Conservation (phyloP, 345 rosid species). For the Microcos paniculata region DNA sequence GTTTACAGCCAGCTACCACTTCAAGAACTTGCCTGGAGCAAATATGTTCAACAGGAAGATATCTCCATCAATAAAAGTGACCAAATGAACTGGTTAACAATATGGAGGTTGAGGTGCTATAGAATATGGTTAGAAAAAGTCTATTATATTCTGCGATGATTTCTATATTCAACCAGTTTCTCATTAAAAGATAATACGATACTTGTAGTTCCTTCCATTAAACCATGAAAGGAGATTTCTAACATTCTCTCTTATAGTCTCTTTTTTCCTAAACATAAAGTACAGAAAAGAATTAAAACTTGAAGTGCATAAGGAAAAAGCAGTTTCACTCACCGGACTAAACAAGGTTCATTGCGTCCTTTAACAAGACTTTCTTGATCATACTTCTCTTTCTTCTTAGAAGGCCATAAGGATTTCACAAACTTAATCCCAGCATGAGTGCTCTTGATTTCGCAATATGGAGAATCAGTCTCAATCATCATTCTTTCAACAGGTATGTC, state of each 20-base stretch:
- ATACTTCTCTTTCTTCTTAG: conserved; percentile 91
- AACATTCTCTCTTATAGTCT: not conserved
- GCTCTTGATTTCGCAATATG: conserved; percentile 89
- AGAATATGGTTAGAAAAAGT: not conserved
- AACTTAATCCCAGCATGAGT: conserved; percentile 76
- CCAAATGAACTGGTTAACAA: not conserved
- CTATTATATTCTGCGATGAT: not conserved
- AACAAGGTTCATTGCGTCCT: conserved; percentile 96
- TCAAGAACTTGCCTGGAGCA: conserved; percentile 86
- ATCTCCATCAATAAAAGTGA: not conserved
- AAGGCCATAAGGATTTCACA: conserved; percentile 75
- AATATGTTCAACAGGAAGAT: not conserved
- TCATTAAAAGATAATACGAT: not conserved
- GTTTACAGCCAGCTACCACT: conserved; percentile 88
- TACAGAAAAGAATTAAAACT: not conserved
- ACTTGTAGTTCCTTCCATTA: not conserved
- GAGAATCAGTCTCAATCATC: conserved; percentile 99
- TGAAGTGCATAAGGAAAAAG: not conserved
- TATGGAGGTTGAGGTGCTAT: not conserved
- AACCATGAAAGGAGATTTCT: not conserved
- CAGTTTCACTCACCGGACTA: conserved; percentile 62
- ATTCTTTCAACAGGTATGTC: conserved; percentile 77
- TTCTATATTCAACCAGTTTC: not conserved
- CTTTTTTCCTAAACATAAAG: not conserved
- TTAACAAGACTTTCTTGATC: conserved; percentile 68